Evolutionary conservation across 2,329 filamentous ascomycete species (phyloP).

Genomic region (Xylogone sp.): DNA sequence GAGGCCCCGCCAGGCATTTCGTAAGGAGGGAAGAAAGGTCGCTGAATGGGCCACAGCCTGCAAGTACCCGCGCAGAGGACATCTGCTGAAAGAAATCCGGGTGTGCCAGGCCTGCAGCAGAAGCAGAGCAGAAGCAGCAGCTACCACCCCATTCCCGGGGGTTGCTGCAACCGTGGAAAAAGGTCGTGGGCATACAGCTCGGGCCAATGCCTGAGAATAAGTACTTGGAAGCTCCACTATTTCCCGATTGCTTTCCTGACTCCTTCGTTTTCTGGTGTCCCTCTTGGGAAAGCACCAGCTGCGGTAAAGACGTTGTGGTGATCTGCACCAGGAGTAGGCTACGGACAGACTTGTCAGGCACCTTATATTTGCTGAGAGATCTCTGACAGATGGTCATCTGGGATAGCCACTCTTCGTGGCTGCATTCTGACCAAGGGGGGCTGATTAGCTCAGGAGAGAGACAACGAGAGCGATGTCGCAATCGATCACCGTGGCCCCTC

Average conservation of each 20-base stretch:
- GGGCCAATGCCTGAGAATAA: no score
- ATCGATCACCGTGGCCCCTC: no score
- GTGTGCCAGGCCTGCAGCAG: background rate
- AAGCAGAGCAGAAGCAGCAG: no score
- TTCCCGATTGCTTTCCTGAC: no score
- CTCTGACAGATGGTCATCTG: background rate
- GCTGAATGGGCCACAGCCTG: background rate
- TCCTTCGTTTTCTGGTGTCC: no score
- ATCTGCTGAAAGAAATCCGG: background rate
- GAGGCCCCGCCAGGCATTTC: background rate
- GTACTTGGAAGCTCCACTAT: no score
- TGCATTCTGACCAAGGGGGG: background rate
- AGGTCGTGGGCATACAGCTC: no score
- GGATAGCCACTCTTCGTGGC: background rate
- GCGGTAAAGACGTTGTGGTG: background rate
- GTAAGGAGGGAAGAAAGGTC: background rate
- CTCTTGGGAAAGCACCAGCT: no score
- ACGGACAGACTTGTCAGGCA: background rate
- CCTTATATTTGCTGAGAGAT: background rate
- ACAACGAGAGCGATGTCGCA: no score
- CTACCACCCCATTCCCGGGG: no score
- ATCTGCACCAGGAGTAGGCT: background rate
- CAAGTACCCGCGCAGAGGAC: background rate
- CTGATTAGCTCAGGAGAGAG: no score
- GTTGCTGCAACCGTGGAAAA: no score